Evolutionary conservation across 139 green algal genomes (phyloP), one percentile per base, ranked within the genome.

Genomic region (Marvania coccoides): DNA sequence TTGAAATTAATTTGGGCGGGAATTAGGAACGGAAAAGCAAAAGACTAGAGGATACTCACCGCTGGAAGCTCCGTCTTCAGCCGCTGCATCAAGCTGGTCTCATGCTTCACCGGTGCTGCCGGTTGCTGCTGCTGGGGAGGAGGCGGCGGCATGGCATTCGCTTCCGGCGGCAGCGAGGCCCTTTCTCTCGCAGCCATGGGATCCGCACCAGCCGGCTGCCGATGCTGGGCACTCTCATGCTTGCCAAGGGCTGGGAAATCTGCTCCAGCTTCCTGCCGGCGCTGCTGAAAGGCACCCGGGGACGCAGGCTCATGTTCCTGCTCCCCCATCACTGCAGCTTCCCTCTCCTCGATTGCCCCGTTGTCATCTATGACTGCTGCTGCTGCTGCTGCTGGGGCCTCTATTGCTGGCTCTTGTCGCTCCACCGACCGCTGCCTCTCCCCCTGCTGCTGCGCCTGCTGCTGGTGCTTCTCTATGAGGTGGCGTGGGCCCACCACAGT

Each of bases 401-500:
- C 9, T 23, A 28, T 30, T 59, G 31, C 28, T 8, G 26, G 47
- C 34, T 61, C 40, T 69, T 35, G n/a, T n/a, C n/a, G 53, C 53
- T 12, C 45, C 4, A 33, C 40, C 19, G 5, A 55, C n/a, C 26
- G 38, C 53, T 47, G 35, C 29, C 63, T 28, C 63, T 58, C 40
- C 35, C 46, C 39, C 65, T 61, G 64, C 58, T 70, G 63, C 29
- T 68, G 61, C 29, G 40, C 24, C 64, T 71, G 65, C 59, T 64
- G 39, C n/a, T 70, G 15, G 47, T 80, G 63, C 63, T 80, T 55
- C 67, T 72, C 70, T 38, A 80, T 35, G 51, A 74, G 31, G 19
- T 68, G 71, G 0, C 61, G 60, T 2, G 73, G 69, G 0, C 69
- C 69, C 5, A 80, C 54, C 4, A 80, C 13, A 23, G 48, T 54